phyloP scores from a whole-genome alignment of 1,284 basidiomycete species.

The Boletus calvinii region DNA sequence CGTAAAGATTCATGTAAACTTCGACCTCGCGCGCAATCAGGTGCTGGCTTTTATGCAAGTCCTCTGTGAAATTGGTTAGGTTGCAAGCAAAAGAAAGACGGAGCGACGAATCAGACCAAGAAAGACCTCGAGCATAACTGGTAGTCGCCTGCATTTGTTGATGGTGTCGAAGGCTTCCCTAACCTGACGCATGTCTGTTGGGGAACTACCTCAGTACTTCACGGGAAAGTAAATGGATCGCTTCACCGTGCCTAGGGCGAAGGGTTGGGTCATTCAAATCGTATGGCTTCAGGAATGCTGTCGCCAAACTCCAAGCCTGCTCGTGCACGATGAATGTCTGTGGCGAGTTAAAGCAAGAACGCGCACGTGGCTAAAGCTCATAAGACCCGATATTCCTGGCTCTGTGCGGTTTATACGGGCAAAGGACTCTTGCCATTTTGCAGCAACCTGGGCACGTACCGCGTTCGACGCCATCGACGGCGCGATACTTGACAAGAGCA shows the following conservation, averaged over 20 bases:
- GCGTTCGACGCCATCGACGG: slow-evolving; percentile 51
- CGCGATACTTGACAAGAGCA: slow-evolving; percentile 5
- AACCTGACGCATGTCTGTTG: slow-evolving; percentile 48
- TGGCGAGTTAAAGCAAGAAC: neutral
- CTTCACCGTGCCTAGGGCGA: slow-evolving; percentile 39
- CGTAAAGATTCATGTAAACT: slow-evolving; percentile 55
- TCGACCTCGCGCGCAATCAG: slow-evolving; percentile 61
- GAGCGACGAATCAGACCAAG: slow-evolving; percentile 45
- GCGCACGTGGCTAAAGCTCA: slow-evolving; percentile 62
- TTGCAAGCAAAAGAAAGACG: neutral
- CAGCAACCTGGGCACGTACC: slow-evolving; percentile 57
- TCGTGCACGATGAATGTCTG: slow-evolving; percentile 2
- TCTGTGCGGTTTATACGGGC: slow-evolving; percentile 59
- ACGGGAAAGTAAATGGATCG: neutral
- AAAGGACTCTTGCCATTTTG: slow-evolving; percentile 73
- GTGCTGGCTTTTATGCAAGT: slow-evolving; percentile 57
- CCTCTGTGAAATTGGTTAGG: slow-evolving; percentile 43
- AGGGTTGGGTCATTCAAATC: slow-evolving; percentile 44
- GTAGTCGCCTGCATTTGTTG: slow-evolving; percentile 54
- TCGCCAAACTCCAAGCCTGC: slow-evolving; percentile 65
- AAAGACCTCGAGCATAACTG: slow-evolving; percentile 64
- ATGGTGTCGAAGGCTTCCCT: slow-evolving; percentile 55
- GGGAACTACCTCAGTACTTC: neutral
- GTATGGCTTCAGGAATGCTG: slow-evolving; percentile 55
- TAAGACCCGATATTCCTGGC: slow-evolving; percentile 63